phyloP scores from a whole-genome alignment of 108 stramenopile genomes.

The Fragilaria radians region DNA sequence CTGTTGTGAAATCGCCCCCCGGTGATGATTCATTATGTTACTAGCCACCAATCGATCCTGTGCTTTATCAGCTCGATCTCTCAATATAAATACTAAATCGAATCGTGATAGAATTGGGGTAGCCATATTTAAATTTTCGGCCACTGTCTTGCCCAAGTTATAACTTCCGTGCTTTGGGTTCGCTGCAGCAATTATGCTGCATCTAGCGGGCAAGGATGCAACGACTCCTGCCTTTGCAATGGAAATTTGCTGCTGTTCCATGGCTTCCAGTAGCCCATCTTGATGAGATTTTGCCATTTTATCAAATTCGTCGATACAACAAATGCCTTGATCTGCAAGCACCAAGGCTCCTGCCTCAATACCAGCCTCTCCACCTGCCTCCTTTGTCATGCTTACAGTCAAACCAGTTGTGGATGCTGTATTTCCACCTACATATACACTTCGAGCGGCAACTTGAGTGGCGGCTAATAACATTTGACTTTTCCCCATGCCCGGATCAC shows the following conservation, averaged over 20 bases:
- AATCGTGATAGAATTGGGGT: constrained; percentile 94
- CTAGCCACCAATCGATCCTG: constrained; percentile 85
- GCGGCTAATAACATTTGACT: constrained; percentile 92
- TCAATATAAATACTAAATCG: constrained; percentile 94
- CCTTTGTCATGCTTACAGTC: constrained; percentile 88
- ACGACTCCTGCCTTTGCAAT: constrained; percentile 97
- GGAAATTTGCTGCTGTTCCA: constrained; percentile 98
- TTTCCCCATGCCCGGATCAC: constrained; percentile 93
- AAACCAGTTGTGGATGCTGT: constrained; percentile 90
- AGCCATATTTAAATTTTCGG: constrained; percentile 91
- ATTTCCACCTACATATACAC: constrained; percentile 97
- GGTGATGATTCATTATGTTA: constrained; percentile 88
- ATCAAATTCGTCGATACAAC: constrained; percentile 99
- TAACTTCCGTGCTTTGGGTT: constrained; percentile 97
- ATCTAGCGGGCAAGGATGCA: constrained; percentile 82
- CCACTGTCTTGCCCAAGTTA: constrained; percentile 86
- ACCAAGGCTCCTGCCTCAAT: constrained; percentile 98
- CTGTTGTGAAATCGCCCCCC: constrained; percentile 10
- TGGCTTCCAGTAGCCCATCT: constrained; percentile 94
- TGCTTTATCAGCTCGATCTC: constrained; percentile 88
- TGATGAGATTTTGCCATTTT: constrained; percentile 88
- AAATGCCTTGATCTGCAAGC: constrained; percentile 92
- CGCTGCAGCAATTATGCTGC: constrained; percentile 95
- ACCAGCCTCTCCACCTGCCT: constrained; percentile 82
- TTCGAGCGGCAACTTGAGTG: constrained; percentile 84